These are phyloP conservation scores for Trichosporon sp. DNA, from an alignment of 1,284 basidiomycete genomes.

Conservation along the genomic window DNA sequence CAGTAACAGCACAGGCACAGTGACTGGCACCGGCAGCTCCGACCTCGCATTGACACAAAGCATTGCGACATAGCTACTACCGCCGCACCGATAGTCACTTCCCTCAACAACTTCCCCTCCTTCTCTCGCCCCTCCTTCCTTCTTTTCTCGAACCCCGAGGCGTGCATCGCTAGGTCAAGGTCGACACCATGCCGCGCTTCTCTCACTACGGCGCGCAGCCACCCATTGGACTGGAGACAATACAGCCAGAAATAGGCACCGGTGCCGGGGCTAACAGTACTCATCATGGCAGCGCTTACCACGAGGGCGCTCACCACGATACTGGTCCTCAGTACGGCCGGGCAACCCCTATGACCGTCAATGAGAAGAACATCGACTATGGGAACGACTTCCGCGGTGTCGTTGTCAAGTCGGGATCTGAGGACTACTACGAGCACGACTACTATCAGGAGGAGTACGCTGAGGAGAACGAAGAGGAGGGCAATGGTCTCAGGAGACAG, in stretches of 20 bases:
- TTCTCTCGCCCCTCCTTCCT: background rate
- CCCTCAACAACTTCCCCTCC: background rate
- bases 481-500: slow-evolving; percentile 2
- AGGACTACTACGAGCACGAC: slow-evolving; percentile 1
- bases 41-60: no score
- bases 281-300: no score
- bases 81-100: no score
- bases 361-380: background rate
- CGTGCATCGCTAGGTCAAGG: background rate
- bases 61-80: no score
- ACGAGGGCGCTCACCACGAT: no score
- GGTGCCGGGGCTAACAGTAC: no score
- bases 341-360: no score
- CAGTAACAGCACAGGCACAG: no score
- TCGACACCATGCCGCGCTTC: background rate
- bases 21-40: no score
- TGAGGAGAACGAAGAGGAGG: background rate
- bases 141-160: background rate
- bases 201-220: background rate
- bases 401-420: background rate
- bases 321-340: no score
- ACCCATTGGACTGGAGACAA: background rate
- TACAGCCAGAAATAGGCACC: background rate
- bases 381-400: background rate
- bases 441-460: background rate